A percentile compares a stretch with the other conserved stretches of the same genome.
phyloP scores from a whole-genome alignment of 163 green algal genomes.

The Botryococcus braunii region DNA sequence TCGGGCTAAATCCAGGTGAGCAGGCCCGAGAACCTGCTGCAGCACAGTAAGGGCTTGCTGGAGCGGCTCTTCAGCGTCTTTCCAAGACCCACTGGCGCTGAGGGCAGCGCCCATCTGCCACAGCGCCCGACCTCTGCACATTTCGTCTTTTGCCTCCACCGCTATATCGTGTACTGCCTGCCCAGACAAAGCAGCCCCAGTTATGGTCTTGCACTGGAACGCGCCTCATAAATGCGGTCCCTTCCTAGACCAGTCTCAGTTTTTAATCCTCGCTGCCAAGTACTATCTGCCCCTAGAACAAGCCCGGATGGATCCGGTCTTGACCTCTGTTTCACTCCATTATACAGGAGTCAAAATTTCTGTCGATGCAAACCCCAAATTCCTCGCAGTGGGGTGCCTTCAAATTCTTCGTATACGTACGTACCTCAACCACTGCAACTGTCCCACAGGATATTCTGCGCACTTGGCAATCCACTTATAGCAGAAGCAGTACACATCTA shows the following conservation, averaged over 20 bases:
- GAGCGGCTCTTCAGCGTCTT: conserved; percentile 12
- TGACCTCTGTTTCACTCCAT: too few relatives aligned
- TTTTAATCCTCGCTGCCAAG: too few relatives aligned
- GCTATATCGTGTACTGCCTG: conserved; percentile 15
- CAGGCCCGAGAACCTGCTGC: conserved; percentile 8
- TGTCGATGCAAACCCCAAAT: too few relatives aligned
- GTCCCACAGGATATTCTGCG: too few relatives aligned
- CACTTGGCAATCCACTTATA: too few relatives aligned
- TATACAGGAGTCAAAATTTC: conserved; percentile 1
- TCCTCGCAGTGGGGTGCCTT: too few relatives aligned
- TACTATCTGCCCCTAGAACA: too few relatives aligned
- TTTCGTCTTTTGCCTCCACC: conserved; percentile 3
- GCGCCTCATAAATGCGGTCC: background rate
- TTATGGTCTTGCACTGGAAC: background rate
- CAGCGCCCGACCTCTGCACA: conserved; percentile 3
- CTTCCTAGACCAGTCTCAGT: too few relatives aligned
- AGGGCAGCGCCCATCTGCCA: conserved; percentile 18
- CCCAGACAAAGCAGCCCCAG: background rate
- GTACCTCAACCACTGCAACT: too few relatives aligned
- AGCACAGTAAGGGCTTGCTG: conserved; percentile 7
- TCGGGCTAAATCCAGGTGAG: conserved; percentile 19
- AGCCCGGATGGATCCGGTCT: too few relatives aligned
- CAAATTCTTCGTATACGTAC: too few relatives aligned
- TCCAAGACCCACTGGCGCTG: conserved; percentile 11
- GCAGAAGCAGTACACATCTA: too few relatives aligned